phyloP scores from a whole-genome alignment of 495 filamentous ascomycete genomes.

The Podospora pseudopauciseta region DNA sequence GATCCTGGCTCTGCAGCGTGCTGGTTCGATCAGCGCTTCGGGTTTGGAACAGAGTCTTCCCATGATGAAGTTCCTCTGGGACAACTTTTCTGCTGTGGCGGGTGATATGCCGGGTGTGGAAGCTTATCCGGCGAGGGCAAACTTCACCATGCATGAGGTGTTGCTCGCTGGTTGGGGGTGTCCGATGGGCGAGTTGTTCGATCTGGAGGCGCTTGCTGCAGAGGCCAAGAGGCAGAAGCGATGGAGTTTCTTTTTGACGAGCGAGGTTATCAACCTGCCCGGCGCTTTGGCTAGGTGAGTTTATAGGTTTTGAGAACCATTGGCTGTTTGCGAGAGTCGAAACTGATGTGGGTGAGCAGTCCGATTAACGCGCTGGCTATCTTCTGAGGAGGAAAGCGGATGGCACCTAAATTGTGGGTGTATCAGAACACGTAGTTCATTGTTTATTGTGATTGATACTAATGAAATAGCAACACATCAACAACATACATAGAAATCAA shows the following conservation, averaged over 20 bases:
- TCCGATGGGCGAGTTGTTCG: conserved; percentile 50
- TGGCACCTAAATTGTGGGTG: not conserved
- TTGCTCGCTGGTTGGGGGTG: conserved; percentile 48
- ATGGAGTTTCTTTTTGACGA: conserved; percentile 47
- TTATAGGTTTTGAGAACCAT: not conserved
- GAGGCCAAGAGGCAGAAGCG: conserved; percentile 31
- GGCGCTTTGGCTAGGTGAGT: conserved; percentile 24
- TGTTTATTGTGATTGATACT: not conserved
- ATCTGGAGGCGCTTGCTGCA: conserved; percentile 42
- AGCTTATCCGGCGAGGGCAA: conserved; percentile 31
- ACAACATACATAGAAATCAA: too few relatives aligned
- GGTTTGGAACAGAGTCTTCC: conserved; percentile 51
- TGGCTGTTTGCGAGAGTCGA: not conserved
- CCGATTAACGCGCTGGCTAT: not conserved
- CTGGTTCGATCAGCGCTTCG: conserved; percentile 39
- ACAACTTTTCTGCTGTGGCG: conserved; percentile 48
- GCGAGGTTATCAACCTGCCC: conserved; percentile 47
- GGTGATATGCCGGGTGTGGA: conserved; percentile 54
- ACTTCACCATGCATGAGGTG: conserved; percentile 40
- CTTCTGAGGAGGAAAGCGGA: not conserved
- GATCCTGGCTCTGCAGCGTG: conserved; percentile 32
- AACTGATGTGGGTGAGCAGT: not conserved
- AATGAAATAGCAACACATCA: too few relatives aligned
- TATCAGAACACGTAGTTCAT: not conserved
- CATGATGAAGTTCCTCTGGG: conserved; percentile 42